These are phyloP conservation scores for Pseudocercospora fuligena DNA, from an alignment of 2,329 filamentous ascomycete genomes.

Conservation along the genomic window DNA sequence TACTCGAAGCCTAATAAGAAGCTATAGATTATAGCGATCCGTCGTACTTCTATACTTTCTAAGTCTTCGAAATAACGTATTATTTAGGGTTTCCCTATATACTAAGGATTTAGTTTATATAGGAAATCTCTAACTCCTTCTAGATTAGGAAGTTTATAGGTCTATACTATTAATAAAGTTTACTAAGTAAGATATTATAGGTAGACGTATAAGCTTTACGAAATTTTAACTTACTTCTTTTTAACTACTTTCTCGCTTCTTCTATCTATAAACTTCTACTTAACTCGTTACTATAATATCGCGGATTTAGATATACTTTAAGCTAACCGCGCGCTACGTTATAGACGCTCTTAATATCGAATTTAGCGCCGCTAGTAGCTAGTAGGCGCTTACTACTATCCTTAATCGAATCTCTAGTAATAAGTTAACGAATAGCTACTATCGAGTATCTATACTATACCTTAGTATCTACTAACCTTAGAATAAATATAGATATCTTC, in stretches of 20 bases:
- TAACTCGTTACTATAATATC: not conserved
- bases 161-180: not conserved
- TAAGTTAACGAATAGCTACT: no score
- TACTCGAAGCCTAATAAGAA: not conserved
- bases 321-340: not conserved
- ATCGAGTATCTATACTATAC: no score
- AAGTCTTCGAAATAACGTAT: no score
- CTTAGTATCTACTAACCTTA: no score
- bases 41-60: not conserved
- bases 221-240: not conserved
- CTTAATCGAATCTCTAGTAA: not conserved
- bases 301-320: no score
- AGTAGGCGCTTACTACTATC: not conserved
- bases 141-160: not conserved
- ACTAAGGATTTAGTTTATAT: no score
- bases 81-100: no score
- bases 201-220: not conserved
- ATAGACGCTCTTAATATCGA: not conserved
- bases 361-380: not conserved
- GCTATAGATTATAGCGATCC: not conserved
- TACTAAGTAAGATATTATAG: not conserved
- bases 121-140: not conserved
- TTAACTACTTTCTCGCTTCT: not conserved
- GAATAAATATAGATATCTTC: no score
- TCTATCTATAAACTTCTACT: not conserved